Evolutionary conservation across 805 yeast species (phyloP).

Genomic region (Nakazawaea molendinolei): DNA sequence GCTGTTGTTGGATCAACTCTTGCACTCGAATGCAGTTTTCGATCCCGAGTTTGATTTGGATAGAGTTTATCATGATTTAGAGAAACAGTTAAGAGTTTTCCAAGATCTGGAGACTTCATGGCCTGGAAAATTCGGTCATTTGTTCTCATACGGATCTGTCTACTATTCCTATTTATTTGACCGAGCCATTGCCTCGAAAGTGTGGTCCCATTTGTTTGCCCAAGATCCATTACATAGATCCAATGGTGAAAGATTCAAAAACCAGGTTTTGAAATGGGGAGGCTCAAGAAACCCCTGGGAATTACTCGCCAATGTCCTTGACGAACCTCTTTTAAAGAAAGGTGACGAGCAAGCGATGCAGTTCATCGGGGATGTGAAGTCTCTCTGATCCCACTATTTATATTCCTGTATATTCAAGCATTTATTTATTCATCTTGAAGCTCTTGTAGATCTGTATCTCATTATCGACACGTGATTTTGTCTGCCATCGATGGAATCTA

Average conservation of each 20-base stretch:
- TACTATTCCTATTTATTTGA: slow-evolving; percentile 90
- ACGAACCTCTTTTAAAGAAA: slow-evolving; percentile 45
- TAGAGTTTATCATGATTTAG: slow-evolving; percentile 59
- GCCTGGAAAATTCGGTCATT: slow-evolving; percentile 93
- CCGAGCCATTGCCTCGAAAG: slow-evolving; percentile 82
- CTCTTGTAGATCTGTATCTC: too few relatives aligned
- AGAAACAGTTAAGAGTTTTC: slow-evolving; percentile 50
- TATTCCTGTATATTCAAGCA: too few relatives aligned
- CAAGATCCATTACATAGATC: slow-evolving; percentile 61
- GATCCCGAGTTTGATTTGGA: slow-evolving; percentile 49
- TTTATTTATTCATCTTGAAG: too few relatives aligned
- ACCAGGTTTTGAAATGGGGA: slow-evolving; percentile 82
- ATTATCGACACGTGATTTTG: too few relatives aligned
- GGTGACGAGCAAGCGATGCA: slow-evolving; percentile 76
- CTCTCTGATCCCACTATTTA: not conserved
- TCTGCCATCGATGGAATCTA: too few relatives aligned
- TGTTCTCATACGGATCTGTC: slow-evolving; percentile 89
- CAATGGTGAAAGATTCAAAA: slow-evolving; percentile 72
- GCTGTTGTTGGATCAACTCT: slow-evolving; percentile 80
- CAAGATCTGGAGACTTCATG: slow-evolving; percentile 70
- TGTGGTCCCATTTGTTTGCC: slow-evolving; percentile 71
- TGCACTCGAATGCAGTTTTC: slow-evolving; percentile 47
- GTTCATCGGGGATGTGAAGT: slow-evolving; percentile 30
- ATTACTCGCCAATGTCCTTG: slow-evolving; percentile 74
- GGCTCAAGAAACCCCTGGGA: slow-evolving; percentile 89